Conservation (phyloP, 2,329 filamentous ascomycete species). For the Stagonosporopsis chrysanthemi region DNA sequence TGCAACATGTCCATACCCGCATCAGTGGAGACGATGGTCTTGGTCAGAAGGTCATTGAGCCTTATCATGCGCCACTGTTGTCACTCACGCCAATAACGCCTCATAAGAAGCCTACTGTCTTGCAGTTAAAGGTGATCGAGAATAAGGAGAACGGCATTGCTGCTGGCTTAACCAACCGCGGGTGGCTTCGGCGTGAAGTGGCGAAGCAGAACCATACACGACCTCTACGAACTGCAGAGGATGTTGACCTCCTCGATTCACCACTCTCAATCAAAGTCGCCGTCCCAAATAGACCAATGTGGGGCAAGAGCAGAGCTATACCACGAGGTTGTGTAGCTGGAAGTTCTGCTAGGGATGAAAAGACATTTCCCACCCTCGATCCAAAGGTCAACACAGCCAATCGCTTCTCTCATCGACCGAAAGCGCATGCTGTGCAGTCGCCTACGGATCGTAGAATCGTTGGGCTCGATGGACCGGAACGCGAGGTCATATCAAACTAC, state of each 20-base stretch:
- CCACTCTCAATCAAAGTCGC: no score
- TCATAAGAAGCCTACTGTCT: constrained; percentile 6
- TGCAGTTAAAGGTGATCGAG: constrained; percentile 20
- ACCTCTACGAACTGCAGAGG: background rate
- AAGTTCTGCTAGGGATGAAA: background rate
- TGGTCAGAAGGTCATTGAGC: constrained; percentile 22
- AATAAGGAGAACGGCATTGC: constrained; percentile 4
- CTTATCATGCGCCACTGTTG: constrained; percentile 25
- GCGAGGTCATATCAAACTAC: background rate
- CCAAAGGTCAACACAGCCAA: background rate
- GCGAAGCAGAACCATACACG: background rate
- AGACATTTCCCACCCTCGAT: background rate
- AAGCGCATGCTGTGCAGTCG: background rate
- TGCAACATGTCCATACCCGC: constrained; percentile 27
- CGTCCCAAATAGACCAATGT: background rate
- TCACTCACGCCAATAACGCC: constrained; percentile 1
- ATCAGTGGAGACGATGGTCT: constrained; percentile 28
- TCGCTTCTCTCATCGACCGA: background rate
- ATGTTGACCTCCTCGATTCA: background rate
- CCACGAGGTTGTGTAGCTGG: no score
- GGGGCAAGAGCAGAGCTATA: background rate
- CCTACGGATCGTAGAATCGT: background rate
- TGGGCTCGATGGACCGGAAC: background rate
- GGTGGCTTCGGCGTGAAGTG: background rate
- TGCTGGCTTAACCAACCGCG: background rate